Evolutionary conservation across 305 asterid genomes (phyloP).

Genomic region (Euphrasia arctica): DNA sequence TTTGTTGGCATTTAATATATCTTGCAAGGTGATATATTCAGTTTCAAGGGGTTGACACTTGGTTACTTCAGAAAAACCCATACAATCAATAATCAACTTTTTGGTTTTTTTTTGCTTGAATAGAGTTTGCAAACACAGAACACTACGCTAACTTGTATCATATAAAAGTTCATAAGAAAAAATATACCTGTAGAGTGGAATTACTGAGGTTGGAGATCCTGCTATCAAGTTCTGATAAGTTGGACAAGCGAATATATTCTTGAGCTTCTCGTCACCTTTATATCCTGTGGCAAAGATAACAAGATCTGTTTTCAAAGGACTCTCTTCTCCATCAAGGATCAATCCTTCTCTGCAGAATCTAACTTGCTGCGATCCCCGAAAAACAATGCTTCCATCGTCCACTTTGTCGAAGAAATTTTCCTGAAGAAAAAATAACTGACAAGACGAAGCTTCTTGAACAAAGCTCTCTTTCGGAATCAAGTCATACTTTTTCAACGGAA

Average conservation of each 20-base stretch:
- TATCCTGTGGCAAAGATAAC: constrained; percentile 69
- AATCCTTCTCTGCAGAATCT: constrained; percentile 48
- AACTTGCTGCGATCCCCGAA: constrained; percentile 32
- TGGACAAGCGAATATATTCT: constrained; percentile 45
- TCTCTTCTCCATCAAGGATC: constrained; percentile 39
- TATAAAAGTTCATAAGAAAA: not conserved
- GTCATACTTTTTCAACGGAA: constrained; percentile 49
- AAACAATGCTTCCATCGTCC: constrained; percentile 52
- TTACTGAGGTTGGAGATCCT: constrained; percentile 36
- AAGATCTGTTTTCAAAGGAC: constrained; percentile 42
- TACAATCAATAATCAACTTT: too few relatives aligned
- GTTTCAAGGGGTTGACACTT: too few relatives aligned
- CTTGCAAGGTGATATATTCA: too few relatives aligned
- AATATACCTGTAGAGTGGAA: constrained; percentile 56
- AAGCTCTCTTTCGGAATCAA: constrained; percentile 59
- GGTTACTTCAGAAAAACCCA: too few relatives aligned
- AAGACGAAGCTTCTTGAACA: constrained; percentile 36
- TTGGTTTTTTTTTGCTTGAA: too few relatives aligned
- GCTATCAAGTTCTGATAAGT: constrained; percentile 35
- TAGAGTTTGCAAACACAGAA: too few relatives aligned
- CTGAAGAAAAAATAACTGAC: constrained; percentile 35
- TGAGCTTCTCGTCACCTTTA: constrained; percentile 64
- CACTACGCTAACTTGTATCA: not conserved
- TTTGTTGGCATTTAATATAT: too few relatives aligned
- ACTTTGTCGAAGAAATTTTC: constrained; percentile 48